Evolutionary conservation across 2,329 filamentous ascomycete genomes (phyloP), one percentile per base, ranked within the genome.

Genomic region (Aspergillus quadricinctus): DNA sequence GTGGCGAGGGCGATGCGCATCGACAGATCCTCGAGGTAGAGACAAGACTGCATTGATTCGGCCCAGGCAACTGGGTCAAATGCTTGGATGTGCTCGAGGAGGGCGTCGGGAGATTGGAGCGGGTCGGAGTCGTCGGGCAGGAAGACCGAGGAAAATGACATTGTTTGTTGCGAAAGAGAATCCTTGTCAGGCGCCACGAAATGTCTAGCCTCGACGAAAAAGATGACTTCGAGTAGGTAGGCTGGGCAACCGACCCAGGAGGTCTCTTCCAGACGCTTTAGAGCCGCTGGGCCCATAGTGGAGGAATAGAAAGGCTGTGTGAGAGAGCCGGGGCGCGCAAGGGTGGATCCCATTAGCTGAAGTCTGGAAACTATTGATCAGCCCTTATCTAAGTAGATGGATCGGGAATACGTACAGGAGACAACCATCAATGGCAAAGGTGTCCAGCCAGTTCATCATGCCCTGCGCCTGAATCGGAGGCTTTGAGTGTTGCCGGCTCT

Each of bases 1-100:
- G 65, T 67, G 28, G 73, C 81, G 1, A 82, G 77, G 52, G 73
- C 72, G 51, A 83, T 77, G 52, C 77, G 78, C 59, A 74, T 70
- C 49, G 77, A 72, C 11, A 83, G 68, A 17, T 78, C 73, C 1
- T 74, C 65, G 27, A 83, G 78, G 68, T 79, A 82, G 40, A 66
- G 62, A 54, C 64, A 71, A n/a, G 64, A 59, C 60, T 75, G 72
- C 64, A 75, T 71, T 48, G 70, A 66, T 52, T 72, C 63, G 31
- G 73, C 69, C 73, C 73, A 76, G 48, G 66, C 58, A 17, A 66
- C 58, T 10, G 73, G 69, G 46, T 76, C 69, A 53, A 76, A 75
- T 43, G 68, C 66, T 57, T 72, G 69, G 46, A 76, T 76, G 50
- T 74, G 69, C 17, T 69, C 66, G 17, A 75, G 62, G 37, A 76